Base-by-base conservation (phyloP, 257 asterid species). In the Nicotiana benthamiana region DNA sequence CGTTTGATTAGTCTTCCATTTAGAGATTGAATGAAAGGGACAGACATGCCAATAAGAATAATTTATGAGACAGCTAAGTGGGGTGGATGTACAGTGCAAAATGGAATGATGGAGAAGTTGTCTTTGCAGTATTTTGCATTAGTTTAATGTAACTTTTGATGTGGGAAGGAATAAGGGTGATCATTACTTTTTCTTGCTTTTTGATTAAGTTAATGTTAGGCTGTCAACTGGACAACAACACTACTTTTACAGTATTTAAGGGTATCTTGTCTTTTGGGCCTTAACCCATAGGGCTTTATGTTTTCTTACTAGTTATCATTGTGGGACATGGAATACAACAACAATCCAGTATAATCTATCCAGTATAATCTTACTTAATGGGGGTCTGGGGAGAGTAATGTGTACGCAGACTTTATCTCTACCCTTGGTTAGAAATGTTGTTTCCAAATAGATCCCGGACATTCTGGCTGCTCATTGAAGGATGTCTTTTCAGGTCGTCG, bases 131-230 rank as follows among this genome's bases (percentile, higher is more conserved):
- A 79, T 18, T 10, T 79, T 63, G 60, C 51, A 62, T 62, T 84
- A n/a, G 48, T 56, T 74, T 24, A 22, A 56, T 70, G 11, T 8
- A 12, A 15, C 46, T 36, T 75, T 77, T 54, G 79, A 75, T 15
- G 89, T 81, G 83, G 61, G 83, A 75, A 70, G 75, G 85, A 82
- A 83, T 83, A 89, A 85, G 89, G 85, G 84, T 70, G 80, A 86
- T 90, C 83, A 85, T 86, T 84, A 80, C 87, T 84, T 79, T 81
- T 70, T 75, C 79, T 60, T 34, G 27, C 60, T 83, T 80, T 78
- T 65, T 80, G 52, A 79, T 66, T 32, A 64, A 28, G 40, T 24
- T 72, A 70, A 24, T 46, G 40, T 72, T 72, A 24, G 36, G 61
- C 16, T 46, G 60, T 72, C 78, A 72, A 24, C 56, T 22, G 60